Evolutionary conservation across 139 green algal species (phyloP), one percentile per base, ranked within the genome.

Genomic region (Chlorella sorokiniana): DNA sequence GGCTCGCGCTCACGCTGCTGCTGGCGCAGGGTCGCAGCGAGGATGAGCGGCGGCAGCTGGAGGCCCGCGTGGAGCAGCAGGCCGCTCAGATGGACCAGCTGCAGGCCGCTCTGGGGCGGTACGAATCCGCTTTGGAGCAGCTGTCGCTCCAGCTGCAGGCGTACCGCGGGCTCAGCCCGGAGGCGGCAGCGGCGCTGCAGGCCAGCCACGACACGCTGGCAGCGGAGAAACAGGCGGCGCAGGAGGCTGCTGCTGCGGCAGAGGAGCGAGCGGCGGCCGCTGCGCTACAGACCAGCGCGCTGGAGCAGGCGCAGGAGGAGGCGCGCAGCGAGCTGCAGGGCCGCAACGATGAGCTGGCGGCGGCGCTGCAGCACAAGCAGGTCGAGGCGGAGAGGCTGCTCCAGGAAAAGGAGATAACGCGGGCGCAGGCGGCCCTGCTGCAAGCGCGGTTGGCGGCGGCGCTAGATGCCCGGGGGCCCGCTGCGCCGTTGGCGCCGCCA

Each of bases 311-410:
- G n/a, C n/a, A n/a, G n/a, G n/a, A n/a, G n/a, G n/a, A n/a, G n/a
- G n/a, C n/a, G n/a, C n/a, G n/a, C n/a, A n/a, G n/a, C 0, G 77
- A 82, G 44, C 45, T 82, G 77, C 77, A 82, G 64, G 61, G 44
- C 23, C 63, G 76, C 33, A 82, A 75, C 40, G 64, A 16, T n/a
- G 27, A 25, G 44, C 65, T 82, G 44, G 77, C 77, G 9, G 63
- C 62, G 33, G 44, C 52, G 16, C 44, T 82, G 33, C 56, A 40
- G 44, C 76, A 45, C 56, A 62, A 71, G 33, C 44, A 56, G 5
- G 5, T 16, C 22, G 63, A 82, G 61, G 31, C 38, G 31, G 42
- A 23, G 5, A 64, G 44, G 10, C 31, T 82, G 44, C 40, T 41
- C 29, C 64, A 76, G 27, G 77, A 82, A 37, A 82, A 82, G 77